Evolutionary conservation across 352 stramenopile genomes (phyloP).

Genomic region (Pythium brachiatum): DNA sequence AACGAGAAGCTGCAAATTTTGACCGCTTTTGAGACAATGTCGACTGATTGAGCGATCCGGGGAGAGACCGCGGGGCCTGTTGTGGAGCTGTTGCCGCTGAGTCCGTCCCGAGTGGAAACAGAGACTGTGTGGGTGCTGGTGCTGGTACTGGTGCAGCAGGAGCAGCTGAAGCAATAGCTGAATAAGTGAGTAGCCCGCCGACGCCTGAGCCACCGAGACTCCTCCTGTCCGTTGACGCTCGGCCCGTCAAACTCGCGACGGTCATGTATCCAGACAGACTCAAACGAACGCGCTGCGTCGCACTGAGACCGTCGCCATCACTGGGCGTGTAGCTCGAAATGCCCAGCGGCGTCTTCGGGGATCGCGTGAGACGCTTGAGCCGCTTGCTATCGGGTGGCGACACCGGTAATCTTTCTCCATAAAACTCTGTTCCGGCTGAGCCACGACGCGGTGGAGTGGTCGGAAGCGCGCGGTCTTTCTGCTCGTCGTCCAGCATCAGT

Average conservation of each 20-base stretch:
- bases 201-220: not conserved
- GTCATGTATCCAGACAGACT: conserved; percentile 43
- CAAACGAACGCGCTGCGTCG: conserved; percentile 56
- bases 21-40: conserved; percentile 29
- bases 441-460: conserved; percentile 15
- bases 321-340: conserved; percentile 30
- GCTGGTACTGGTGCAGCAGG: not conserved
- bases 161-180: not conserved
- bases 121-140: too few species aligned
- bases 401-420: not conserved
- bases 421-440: not conserved
- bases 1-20: conserved; percentile 25
- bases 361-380: conserved; percentile 12
- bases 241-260: conserved; percentile 26
- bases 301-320: conserved; percentile 40
- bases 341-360: conserved; percentile 56
- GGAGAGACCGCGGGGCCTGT: not conserved
- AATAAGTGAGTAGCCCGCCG: not conserved
- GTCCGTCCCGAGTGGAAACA: not conserved
- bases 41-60: conserved; percentile 29
- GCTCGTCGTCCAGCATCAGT: not conserved
- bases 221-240: conserved; percentile 24
- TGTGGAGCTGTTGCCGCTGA: not conserved
- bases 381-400: conserved; percentile 24
- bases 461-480: not conserved